These are phyloP conservation scores for Colletotrichum siamense DNA, from an alignment of 2,329 filamentous ascomycete genomes.

Conservation along the genomic window DNA sequence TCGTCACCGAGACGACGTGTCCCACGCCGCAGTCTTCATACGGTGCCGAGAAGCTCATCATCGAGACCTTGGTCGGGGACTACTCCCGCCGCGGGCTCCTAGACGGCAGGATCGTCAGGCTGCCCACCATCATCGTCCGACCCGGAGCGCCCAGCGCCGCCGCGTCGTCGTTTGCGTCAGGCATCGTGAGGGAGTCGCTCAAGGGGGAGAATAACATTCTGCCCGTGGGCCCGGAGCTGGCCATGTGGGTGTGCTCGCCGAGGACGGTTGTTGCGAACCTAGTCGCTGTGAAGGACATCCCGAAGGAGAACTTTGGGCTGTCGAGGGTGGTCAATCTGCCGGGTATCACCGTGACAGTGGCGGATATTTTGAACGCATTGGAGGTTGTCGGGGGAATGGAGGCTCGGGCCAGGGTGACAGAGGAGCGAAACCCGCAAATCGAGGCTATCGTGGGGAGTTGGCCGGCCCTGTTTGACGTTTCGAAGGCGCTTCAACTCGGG, in stretches of 20 bases:
- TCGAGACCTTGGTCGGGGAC: slow-evolving; percentile 63
- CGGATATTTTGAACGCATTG: slow-evolving; percentile 58
- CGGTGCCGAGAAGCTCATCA: slow-evolving; percentile 67
- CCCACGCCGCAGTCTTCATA: slow-evolving; percentile 64
- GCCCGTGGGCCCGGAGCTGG: slow-evolving; percentile 45
- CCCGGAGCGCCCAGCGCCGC: slow-evolving; percentile 66
- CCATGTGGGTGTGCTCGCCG: slow-evolving; percentile 54
- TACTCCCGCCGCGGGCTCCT: slow-evolving; percentile 56
- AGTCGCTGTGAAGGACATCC: slow-evolving; percentile 45
- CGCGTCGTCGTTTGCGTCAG: slow-evolving; percentile 64
- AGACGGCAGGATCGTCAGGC: slow-evolving; percentile 60
- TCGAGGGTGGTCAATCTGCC: slow-evolving; percentile 57
- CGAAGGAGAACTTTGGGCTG: slow-evolving; percentile 40
- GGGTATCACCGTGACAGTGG: slow-evolving; percentile 56
- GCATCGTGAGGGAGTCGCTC: slow-evolving; percentile 67
- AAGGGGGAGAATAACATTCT: slow-evolving; percentile 50
- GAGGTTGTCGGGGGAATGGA: slow-evolving; percentile 52
- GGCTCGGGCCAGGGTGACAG: slow-evolving; percentile 46
- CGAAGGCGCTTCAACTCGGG: slow-evolving; percentile 58
- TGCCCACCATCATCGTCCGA: slow-evolving; percentile 66
- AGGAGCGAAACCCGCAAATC: slow-evolving; percentile 50
- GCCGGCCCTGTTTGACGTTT: slow-evolving; percentile 56
- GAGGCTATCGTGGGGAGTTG: slow-evolving; percentile 58
- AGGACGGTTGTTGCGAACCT: slow-evolving; percentile 51
- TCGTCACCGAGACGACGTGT: slow-evolving; percentile 45